These are phyloP conservation scores for Nyssa sinensis DNA, from an alignment of 148 eudicot genomes.

Conservation along the genomic window DNA sequence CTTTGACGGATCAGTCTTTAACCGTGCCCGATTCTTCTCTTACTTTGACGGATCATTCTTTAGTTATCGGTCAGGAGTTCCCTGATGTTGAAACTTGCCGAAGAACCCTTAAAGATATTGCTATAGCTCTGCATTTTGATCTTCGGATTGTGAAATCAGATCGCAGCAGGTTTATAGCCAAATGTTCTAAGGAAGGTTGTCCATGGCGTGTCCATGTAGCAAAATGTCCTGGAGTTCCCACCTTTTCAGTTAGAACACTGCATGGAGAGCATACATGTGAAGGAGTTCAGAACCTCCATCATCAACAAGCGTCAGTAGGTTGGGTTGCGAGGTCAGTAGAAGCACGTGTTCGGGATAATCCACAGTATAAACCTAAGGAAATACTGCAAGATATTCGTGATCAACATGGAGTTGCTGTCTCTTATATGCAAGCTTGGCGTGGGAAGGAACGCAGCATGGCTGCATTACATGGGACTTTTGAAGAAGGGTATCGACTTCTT, in stretches of 20 bases:
- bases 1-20: constrained; percentile 38
- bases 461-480: constrained; percentile 91
- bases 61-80: constrained; percentile 81
- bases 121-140: constrained; percentile 89
- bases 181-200: constrained; percentile 89
- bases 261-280: constrained; percentile 88
- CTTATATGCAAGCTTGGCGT: constrained; percentile 99
- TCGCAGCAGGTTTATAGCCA: constrained; percentile 93
- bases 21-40: constrained; percentile 29
- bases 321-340: constrained; percentile 99
- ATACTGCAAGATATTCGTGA: constrained; percentile 89
- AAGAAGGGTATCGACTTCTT: constrained; percentile 87
- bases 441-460: constrained; percentile 99
- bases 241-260: constrained; percentile 81
- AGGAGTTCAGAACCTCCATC: constrained; percentile 80
- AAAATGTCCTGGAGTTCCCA: constrained; percentile 74
- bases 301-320: constrained; percentile 96
- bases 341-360: constrained; percentile 73
- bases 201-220: constrained; percentile 99
- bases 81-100: constrained; percentile 94
- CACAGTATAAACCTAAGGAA: constrained; percentile 94
- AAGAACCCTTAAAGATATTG: constrained; percentile 76
- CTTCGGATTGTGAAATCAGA: constrained; percentile 94
- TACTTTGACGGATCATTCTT: constrained; percentile 43
- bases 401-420: constrained; percentile 97